These are phyloP conservation scores for Suillus plorans DNA, from an alignment of 768 basidiomycete genomes.

Conservation along the genomic window DNA sequence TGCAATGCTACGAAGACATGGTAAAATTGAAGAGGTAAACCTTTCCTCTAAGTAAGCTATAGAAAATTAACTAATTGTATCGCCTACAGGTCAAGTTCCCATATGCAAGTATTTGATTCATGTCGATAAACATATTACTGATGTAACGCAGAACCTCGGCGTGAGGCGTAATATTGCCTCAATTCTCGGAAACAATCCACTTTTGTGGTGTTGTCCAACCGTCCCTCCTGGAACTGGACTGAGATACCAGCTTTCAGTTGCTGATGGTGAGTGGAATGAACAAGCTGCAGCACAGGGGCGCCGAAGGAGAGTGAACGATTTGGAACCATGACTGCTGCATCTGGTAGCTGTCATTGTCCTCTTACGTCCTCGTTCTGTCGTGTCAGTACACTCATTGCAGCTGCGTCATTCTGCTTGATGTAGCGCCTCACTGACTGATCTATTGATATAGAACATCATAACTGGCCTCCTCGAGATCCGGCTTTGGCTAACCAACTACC, in stretches of 20 bases:
- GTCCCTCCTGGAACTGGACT: conserved; percentile 69
- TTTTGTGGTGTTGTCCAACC: conserved; percentile 86
- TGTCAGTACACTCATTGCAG: conserved; percentile 2
- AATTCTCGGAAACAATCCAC: conserved; percentile 71
- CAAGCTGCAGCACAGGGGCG: conserved; percentile 28
- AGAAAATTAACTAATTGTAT: conserved; percentile 1
- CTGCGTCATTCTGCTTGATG: conserved; percentile 10
- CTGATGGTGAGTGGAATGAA: conserved; percentile 73
- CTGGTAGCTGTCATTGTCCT: conserved; percentile 8
- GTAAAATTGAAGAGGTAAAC: conserved; percentile 77
- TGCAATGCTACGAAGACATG: conserved; percentile 78
- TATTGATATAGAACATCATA: conserved; percentile 26
- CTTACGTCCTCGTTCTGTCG: conserved; percentile 6
- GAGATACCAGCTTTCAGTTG: conserved; percentile 68
- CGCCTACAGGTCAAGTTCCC: conserved; percentile 78
- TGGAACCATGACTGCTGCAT: conserved; percentile 3
- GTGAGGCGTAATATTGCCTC: conserved; percentile 67
- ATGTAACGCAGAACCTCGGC: conserved; percentile 69
- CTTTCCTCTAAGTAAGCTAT: not conserved
- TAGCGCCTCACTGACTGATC: conserved; percentile 30
- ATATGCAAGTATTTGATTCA: conserved; percentile 57
- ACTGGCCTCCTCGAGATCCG: conserved; percentile 81
- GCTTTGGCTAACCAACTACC: conserved; percentile 32
- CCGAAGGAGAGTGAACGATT: conserved; percentile 9
- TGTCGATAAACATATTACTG: conserved; percentile 6